A percentile compares a stretch with the other conserved stretches of the same genome.
Evolutionary conservation across 2,329 filamentous ascomycete species (phyloP).

Genomic region (Trichoderma simmonsii): DNA sequence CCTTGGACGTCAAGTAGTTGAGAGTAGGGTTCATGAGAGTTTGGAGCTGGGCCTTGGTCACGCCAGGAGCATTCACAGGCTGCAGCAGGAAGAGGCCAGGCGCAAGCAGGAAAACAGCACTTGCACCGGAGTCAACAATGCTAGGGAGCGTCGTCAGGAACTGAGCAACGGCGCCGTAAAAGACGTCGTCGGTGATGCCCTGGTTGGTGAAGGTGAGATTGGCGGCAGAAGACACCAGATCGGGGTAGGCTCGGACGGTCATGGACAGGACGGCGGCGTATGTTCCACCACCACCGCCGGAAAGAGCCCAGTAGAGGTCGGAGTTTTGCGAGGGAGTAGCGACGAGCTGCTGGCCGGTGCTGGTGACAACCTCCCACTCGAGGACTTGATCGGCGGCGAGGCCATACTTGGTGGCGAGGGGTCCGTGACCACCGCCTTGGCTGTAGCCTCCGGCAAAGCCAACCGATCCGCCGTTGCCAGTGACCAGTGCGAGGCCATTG

Average conservation of each 20-base stretch:
- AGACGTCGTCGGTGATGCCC: not conserved
- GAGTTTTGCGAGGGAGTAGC: slow-evolving; percentile 46
- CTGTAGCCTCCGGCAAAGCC: slow-evolving; percentile 58
- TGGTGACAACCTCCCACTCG: slow-evolving; percentile 54
- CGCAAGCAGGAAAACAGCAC: not conserved
- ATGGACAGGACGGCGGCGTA: slow-evolving; percentile 18
- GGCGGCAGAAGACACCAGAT: not conserved
- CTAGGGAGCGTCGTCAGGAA: not conserved
- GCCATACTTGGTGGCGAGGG: slow-evolving; percentile 52
- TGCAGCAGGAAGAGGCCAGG: not conserved
- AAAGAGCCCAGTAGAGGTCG: slow-evolving; percentile 63
- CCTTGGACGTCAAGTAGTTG: not conserved
- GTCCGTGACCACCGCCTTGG: slow-evolving; percentile 58
- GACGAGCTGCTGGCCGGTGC: slow-evolving; percentile 44
- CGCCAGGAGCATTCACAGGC: not conserved
- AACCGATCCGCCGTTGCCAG: slow-evolving; percentile 54
- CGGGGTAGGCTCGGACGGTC: slow-evolving; percentile 11
- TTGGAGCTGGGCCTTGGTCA: not conserved
- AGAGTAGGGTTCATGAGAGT: not conserved
- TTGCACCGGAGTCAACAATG: not conserved
- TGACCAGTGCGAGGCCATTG: slow-evolving; percentile 47
- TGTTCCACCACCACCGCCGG: slow-evolving; percentile 47
- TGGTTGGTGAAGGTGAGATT: slow-evolving; percentile 9
- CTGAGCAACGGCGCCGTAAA: not conserved
- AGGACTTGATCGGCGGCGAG: slow-evolving; percentile 59